These are phyloP conservation scores for Elsinoe arachidis DNA, from an alignment of 2,329 filamentous ascomycete species.

Conservation along the genomic window DNA sequence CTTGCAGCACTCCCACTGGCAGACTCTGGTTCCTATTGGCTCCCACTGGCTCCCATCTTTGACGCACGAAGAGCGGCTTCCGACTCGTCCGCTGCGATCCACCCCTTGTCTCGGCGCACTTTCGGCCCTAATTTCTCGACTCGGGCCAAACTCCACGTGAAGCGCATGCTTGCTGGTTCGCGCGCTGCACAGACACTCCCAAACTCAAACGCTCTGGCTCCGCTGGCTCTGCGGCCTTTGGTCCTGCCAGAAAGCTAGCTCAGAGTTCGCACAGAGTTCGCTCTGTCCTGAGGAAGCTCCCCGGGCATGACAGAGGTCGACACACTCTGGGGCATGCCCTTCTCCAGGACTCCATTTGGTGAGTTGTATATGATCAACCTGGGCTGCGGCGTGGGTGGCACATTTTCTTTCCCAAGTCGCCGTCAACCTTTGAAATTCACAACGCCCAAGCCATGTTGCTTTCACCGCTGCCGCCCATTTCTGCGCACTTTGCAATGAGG, in stretches of 20 bases:
- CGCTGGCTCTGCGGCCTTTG: too few relatives aligned
- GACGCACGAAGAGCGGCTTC: not conserved
- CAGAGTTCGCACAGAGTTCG: constrained; percentile 3
- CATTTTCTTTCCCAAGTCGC: not conserved
- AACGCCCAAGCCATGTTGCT: constrained; percentile 1
- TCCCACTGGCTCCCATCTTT: not conserved
- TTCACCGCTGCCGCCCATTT: constrained; percentile 4
- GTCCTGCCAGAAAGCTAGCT: not conserved
- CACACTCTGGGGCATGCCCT: constrained; percentile 12
- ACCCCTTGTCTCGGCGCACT: constrained; percentile 1
- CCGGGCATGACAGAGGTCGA: constrained; percentile 10
- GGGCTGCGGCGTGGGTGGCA: not conserved
- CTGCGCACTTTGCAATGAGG: constrained; percentile 9
- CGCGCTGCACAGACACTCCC: too few relatives aligned
- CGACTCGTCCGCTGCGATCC: constrained; percentile 8
- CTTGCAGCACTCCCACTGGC: too few relatives aligned
- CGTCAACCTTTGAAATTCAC: not conserved
- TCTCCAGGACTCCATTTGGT: constrained; percentile 1
- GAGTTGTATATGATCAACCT: constrained; percentile 6
- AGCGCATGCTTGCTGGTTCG: not conserved
- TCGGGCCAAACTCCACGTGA: constrained; percentile 1
- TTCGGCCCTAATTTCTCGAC: constrained; percentile 3
- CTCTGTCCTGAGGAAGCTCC: not conserved
- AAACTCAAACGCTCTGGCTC: too few relatives aligned
- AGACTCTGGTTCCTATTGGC: too few relatives aligned